Evolutionary conservation across 345 rosid species (phyloP).

Genomic region (Abelmoschus esculentus): DNA sequence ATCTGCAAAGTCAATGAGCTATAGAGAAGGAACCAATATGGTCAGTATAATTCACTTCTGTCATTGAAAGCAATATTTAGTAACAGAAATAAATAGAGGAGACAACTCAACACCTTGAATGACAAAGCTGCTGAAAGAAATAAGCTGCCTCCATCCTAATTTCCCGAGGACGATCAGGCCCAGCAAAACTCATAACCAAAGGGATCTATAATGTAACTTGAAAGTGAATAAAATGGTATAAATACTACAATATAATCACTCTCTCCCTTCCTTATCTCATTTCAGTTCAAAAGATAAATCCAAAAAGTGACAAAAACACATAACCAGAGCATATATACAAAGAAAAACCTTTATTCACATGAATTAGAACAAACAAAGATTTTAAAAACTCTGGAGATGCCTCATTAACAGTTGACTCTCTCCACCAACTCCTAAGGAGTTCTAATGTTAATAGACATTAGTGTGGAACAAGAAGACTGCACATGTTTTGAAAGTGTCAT

Average conservation of each 20-base stretch:
- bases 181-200: slow-evolving; percentile 65
- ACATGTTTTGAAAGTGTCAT: neutral
- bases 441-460: neutral
- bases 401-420: neutral
- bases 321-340: neutral
- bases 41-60: slow-evolving; percentile 18
- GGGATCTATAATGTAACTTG: slow-evolving; percentile 54
- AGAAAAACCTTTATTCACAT: neutral
- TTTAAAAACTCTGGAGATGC: neutral
- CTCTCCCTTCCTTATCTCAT: neutral
- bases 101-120: slow-evolving; percentile 58
- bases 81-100: neutral
- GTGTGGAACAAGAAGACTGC: neutral
- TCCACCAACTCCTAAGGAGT: neutral
- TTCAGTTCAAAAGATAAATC: neutral
- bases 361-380: neutral
- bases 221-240: slow-evolving; percentile 5
- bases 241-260: neutral
- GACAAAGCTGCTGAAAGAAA: slow-evolving; percentile 93
- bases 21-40: slow-evolving; percentile 27
- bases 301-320: neutral
- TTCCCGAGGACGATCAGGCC: slow-evolving; percentile 77
- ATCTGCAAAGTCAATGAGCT: slow-evolving; percentile 96
- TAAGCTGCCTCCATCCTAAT: slow-evolving; percentile 93
- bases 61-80: neutral